A percentile compares a stretch with the other conserved stretches of the same genome.
These are phyloP conservation scores for Syzygium aromaticum DNA, from an alignment of 345 rosid species.

Conservation along the genomic window DNA sequence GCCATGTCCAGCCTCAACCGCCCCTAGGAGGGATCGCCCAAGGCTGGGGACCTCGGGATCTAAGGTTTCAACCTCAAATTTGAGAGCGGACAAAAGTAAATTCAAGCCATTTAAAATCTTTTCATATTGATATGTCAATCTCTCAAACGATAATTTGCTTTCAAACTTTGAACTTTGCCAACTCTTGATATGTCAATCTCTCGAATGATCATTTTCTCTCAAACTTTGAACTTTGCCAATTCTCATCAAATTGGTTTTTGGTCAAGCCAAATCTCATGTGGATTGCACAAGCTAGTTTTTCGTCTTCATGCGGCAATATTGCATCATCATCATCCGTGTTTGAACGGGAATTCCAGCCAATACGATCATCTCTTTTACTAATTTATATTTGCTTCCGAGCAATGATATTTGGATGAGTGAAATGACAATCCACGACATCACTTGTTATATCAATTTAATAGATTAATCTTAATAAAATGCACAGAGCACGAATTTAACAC, in stretches of 20 bases:
- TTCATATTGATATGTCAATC: background rate
- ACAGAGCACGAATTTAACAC: background rate
- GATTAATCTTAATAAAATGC: background rate
- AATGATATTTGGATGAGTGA: background rate
- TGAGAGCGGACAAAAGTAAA: background rate
- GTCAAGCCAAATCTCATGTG: background rate
- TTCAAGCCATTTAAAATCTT: background rate
- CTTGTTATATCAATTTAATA: background rate
- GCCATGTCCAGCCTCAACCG: background rate
- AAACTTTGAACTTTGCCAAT: background rate
- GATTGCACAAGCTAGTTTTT: background rate
- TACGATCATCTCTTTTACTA: background rate
- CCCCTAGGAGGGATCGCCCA: background rate
- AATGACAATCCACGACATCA: background rate
- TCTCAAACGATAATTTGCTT: background rate
- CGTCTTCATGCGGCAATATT: background rate
- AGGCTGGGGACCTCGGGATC: background rate
- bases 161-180: background rate
- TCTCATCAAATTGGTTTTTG: background rate
- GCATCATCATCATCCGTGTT: background rate
- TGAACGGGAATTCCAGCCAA: no score
- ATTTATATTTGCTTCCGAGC: background rate
- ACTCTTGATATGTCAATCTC: background rate
- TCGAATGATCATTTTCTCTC: background rate
- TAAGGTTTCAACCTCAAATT: background rate